A percentile compares a stretch with the other conserved stretches of the same genome.
Evolutionary conservation across 2,329 filamentous ascomycete species (phyloP).

Genomic region (Botrytis sinoallii): DNA sequence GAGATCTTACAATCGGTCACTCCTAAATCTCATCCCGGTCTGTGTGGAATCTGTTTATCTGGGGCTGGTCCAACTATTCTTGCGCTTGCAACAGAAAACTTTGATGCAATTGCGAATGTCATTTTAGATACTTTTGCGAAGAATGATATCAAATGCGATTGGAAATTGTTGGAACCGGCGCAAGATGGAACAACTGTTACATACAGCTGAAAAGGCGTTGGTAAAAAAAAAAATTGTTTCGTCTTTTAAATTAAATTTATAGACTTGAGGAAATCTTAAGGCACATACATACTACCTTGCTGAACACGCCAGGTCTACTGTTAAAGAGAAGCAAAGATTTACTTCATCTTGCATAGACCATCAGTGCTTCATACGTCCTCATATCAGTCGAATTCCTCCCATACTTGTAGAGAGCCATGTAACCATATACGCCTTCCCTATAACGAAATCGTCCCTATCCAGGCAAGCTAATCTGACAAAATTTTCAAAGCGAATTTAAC

Average conservation of each 20-base stretch:
- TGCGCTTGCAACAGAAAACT: conserved; percentile 85
- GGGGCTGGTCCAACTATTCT: conserved; percentile 94
- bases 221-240: neutral
- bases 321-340: neutral
- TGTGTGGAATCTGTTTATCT: conserved; percentile 91
- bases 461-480: conserved; percentile 5
- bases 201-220: conserved; percentile 28
- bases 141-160: conserved; percentile 74
- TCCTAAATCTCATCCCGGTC: conserved; percentile 78
- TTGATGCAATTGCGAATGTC: conserved; percentile 77
- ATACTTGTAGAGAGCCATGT: neutral
- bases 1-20: conserved; percentile 91
- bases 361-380: neutral
- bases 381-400: conserved; percentile 1
- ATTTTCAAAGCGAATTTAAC: neutral
- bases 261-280: neutral
- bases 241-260: neutral
- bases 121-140: conserved; percentile 72
- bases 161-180: conserved; percentile 85
- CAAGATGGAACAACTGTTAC: conserved; percentile 52
- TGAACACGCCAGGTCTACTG: conserved; percentile 1
- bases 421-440: conserved; percentile 8
- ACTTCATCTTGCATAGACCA: neutral
- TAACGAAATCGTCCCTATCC: neutral
- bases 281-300: neutral